Base-by-base conservation (phyloP, 1,284 basidiomycete species). In the Pascua guehoae region DNA sequence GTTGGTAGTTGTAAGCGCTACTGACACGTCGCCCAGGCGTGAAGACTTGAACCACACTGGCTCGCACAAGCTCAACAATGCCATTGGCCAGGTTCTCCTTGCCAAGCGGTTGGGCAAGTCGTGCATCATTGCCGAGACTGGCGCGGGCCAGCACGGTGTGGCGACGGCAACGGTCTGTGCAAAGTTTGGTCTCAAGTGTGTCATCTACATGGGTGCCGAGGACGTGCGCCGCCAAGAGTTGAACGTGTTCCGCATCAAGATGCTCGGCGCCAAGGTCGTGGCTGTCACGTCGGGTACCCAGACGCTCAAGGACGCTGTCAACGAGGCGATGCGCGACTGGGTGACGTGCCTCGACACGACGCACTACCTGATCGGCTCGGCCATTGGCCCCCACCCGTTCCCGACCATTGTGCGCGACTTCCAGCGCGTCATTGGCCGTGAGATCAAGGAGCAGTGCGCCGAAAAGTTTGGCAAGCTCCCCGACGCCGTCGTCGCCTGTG, bases 151-250 rank as follows among this genome's bases (percentile, higher is more conserved):
- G 76, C 96, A 99, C 77, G 96, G 96, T 76, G 94, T 98, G 17
- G 96, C 96, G 10, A 98, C 95, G 42, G 96, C 96, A 0, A 98
- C 95, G 2, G 96, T 92, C 10, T 98, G 96, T 68, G 95, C 95
- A 49, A 89, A 90, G 68, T 98, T 98, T 70, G 94, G 91, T 14
- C 72, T 98, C 80, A 88, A 98, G 76, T 99, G 96, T 73, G 80
- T 96, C 67, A 83, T 99, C 65, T 98, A 94, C 80, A 98, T 99
- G 95, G 96, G 96, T 54, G 86, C 91, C n/a, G 95, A 98, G 78
- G 96, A 98, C 76, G 94, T 97, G 18, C 84, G 92, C 41, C 83
- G 96, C 44, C 96, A 98, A 78, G 88, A 90, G 14, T 79, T 98
- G 67, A 98, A 98, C 78, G 96, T 98, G 37, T 98, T 98, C 85